Evolutionary conservation across 352 stramenopile genomes (phyloP).

Genomic region (Phytopythium vexans): DNA sequence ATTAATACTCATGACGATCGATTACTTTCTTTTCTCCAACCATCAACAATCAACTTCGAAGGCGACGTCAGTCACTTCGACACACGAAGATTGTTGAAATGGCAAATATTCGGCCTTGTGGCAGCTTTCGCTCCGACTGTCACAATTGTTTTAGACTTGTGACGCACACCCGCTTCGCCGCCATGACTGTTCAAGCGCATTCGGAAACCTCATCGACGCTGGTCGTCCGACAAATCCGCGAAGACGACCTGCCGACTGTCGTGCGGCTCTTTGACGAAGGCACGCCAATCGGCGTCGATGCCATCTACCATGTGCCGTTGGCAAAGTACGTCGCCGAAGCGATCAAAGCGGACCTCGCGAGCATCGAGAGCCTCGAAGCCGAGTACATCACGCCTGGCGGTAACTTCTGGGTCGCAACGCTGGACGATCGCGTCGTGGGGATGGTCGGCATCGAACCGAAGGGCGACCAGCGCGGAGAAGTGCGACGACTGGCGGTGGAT

Average conservation of each 20-base stretch:
- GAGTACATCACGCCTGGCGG: slow-evolving; percentile 15
- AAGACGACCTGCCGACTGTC: slow-evolving; percentile 2
- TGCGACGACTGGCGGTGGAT: slow-evolving; percentile 25
- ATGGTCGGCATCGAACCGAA: slow-evolving; percentile 15
- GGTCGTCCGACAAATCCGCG: too few species aligned
- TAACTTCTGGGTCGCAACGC: slow-evolving; percentile 24
- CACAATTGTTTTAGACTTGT: not conserved
- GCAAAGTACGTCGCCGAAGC: slow-evolving; percentile 16
- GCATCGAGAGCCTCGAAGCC: slow-evolving; percentile 14
- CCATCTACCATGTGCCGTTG: slow-evolving; percentile 3
- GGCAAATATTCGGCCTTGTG: too few species aligned
- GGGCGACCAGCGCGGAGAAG: slow-evolving; percentile 10
- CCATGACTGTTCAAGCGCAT: too few species aligned
- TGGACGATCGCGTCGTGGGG: not conserved
- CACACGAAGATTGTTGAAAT: too few species aligned
- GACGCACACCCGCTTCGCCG: too few species aligned
- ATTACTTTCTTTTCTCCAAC: too few species aligned
- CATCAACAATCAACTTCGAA: too few species aligned
- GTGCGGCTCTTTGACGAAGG: slow-evolving; percentile 4
- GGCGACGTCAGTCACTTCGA: too few species aligned
- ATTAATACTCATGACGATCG: too few species aligned
- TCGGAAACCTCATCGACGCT: too few species aligned
- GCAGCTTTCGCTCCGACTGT: not conserved
- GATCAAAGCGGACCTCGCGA: slow-evolving; percentile 14
- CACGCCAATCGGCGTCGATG: slow-evolving; percentile 6